Conservation (phyloP, 495 filamentous ascomycete species). For the Aspergillus baeticus region DNA sequence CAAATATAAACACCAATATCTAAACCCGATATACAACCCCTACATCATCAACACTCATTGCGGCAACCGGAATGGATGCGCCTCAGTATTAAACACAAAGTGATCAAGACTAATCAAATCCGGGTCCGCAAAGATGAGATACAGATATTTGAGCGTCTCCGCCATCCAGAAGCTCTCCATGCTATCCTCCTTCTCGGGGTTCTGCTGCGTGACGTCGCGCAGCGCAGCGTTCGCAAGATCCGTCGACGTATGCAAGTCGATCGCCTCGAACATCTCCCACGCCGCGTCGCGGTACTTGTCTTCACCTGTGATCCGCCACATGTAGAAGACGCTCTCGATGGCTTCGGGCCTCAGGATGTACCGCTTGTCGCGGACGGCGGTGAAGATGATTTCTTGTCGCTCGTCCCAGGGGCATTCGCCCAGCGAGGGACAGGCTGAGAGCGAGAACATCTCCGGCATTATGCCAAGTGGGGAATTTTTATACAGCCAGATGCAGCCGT, state of each 20-base stretch:
- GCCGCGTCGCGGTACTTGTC: constrained; percentile 54
- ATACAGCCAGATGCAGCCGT: constrained; percentile 85
- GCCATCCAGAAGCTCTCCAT: constrained; percentile 60
- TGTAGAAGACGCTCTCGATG: constrained; percentile 60
- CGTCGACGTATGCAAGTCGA: constrained; percentile 49
- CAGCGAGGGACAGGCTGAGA: constrained; percentile 32
- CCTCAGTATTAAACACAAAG: no score
- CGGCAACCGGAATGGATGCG: no score
- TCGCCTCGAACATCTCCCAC: constrained; percentile 63
- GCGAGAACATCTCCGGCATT: constrained; percentile 45
- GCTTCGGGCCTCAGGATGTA: constrained; percentile 53
- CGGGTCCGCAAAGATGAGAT: constrained; percentile 60
- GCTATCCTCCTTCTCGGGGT: constrained; percentile 26
- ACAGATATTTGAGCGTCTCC: constrained; percentile 74
- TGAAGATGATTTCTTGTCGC: constrained; percentile 34
- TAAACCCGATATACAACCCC: no score
- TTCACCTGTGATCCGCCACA: constrained; percentile 64
- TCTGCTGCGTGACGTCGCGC: constrained; percentile 34
- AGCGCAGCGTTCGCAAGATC: constrained; percentile 49
- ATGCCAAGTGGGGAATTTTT: constrained; percentile 35
- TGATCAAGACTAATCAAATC: constrained; percentile 52
- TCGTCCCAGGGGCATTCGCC: constrained; percentile 37
- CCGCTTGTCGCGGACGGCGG: constrained; percentile 31
- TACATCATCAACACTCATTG: no score
- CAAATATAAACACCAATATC: no score